A percentile compares a stretch with the other conserved stretches of the same genome.
Conservation (phyloP, 257 asterid species). For the Ligustrum vulgare region DNA sequence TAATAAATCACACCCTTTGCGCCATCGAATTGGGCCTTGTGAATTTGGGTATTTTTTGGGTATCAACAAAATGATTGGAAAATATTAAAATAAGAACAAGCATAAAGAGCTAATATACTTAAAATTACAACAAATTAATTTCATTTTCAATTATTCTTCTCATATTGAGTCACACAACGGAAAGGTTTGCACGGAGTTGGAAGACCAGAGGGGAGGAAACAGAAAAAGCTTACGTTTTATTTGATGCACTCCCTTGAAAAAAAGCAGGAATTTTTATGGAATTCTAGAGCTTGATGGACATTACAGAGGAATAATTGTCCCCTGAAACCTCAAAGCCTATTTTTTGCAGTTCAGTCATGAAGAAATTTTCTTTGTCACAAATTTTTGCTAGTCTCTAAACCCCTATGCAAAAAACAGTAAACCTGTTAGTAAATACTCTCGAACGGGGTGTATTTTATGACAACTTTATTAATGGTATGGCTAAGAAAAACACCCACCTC, state of each 20-base stretch:
- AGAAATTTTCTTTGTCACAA: slow-evolving; percentile 90
- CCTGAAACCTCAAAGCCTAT: slow-evolving; percentile 99
- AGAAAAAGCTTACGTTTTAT: slow-evolving; percentile 52
- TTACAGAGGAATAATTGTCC: slow-evolving; percentile 95
- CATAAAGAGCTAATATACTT: no score
- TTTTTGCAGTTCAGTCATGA: slow-evolving; percentile 86
- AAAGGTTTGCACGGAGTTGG: no score
- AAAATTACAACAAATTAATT: no score
- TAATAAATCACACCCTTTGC: no score
- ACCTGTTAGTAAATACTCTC: slow-evolving; percentile 13
- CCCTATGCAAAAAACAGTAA: slow-evolving; percentile 45
- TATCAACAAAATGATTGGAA: no score
- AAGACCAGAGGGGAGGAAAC: slow-evolving; percentile 6
- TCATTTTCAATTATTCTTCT: no score
- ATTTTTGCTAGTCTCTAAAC: slow-evolving; percentile 87
- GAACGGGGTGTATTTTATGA: neutral
- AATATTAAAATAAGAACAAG: no score
- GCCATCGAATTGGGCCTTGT: no score
- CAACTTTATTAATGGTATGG: slow-evolving; percentile 8
- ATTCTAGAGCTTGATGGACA: slow-evolving; percentile 97
- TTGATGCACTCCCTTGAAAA: slow-evolving; percentile 94
- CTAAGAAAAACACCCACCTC: slow-evolving; percentile 55
- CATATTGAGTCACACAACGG: no score
- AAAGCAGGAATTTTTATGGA: slow-evolving; percentile 97
- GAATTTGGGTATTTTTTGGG: no score